These are phyloP conservation scores for Trifolium dubium DNA, from an alignment of 306 rosid species.

Conservation along the genomic window DNA sequence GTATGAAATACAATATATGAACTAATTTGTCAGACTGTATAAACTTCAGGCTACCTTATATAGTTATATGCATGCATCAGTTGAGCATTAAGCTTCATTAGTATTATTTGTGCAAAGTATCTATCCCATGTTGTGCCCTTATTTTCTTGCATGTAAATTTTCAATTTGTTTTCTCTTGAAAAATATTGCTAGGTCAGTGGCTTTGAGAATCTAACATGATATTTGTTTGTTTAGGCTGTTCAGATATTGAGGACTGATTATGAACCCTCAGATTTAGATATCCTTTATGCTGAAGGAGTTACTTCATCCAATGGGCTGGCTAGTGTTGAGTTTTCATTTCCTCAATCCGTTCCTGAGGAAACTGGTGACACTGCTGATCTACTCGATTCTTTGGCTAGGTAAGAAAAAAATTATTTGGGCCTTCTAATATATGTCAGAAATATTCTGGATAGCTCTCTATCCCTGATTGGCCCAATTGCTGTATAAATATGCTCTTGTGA, in stretches of 20 bases:
- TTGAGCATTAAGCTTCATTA: conserved; percentile 28
- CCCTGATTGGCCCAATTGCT: conserved; percentile 25
- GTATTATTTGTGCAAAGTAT: conserved; percentile 24
- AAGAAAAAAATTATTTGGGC: conserved; percentile 36
- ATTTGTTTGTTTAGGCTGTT: conserved; percentile 65
- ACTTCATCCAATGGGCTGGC: conserved; percentile 97
- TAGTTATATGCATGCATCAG: background rate
- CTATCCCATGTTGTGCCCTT: conserved; percentile 21
- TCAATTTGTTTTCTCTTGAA: conserved; percentile 20
- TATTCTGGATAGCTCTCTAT: conserved; percentile 1
- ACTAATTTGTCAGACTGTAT: background rate
- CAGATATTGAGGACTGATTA: conserved; percentile 82
- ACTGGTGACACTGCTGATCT: conserved; percentile 56
- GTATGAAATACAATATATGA: background rate
- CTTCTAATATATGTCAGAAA: conserved; percentile 2
- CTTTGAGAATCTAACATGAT: conserved; percentile 43
- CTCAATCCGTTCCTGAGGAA: conserved; percentile 69
- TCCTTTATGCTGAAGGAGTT: conserved; percentile 93
- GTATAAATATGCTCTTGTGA: conserved; percentile 13
- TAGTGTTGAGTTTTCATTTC: conserved; percentile 91
- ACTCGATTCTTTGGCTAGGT: conserved; percentile 78
- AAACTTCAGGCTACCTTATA: conserved; percentile 29
- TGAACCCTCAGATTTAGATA: conserved; percentile 92
- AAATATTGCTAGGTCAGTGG: conserved; percentile 24
- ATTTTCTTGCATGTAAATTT: conserved; percentile 9